Evolutionary conservation across 2,329 filamentous ascomycete species (phyloP).

Genomic region (Colletotrichum graminicola): DNA sequence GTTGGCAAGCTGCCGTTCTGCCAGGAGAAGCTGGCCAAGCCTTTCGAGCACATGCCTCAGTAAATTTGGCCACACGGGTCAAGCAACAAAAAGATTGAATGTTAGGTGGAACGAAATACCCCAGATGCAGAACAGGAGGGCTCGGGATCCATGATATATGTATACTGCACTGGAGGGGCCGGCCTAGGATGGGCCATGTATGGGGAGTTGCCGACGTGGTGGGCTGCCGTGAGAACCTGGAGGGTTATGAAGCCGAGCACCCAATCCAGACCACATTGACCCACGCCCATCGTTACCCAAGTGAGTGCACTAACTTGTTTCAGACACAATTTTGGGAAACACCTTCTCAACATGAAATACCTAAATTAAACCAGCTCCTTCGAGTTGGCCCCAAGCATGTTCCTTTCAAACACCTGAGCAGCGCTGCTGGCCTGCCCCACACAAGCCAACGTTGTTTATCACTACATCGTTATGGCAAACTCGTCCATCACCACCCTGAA

Average conservation of each 20-base stretch:
- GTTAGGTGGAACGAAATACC: background rate
- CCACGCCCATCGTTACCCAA: slow-evolving; percentile 21
- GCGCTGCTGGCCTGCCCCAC: background rate
- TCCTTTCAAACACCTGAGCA: background rate
- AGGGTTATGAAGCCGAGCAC: slow-evolving; percentile 33
- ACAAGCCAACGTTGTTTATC: background rate
- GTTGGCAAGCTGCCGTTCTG: slow-evolving; percentile 77
- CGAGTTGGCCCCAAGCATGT: background rate
- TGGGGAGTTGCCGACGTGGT: slow-evolving; percentile 25
- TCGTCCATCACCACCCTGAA: background rate
- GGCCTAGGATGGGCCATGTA: slow-evolving; percentile 17
- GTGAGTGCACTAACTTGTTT: background rate
- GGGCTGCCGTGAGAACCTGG: slow-evolving; percentile 38
- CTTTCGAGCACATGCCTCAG: slow-evolving; percentile 74
- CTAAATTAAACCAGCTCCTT: background rate
- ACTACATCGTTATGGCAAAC: background rate
- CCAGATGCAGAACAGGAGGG: slow-evolving; percentile 1
- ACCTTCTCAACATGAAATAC: background rate
- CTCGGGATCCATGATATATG: slow-evolving; percentile 18
- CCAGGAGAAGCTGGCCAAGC: slow-evolving; percentile 72
- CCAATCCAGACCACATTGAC: slow-evolving; percentile 3
- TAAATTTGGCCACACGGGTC: slow-evolving; percentile 48
- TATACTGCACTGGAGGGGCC: slow-evolving; percentile 6
- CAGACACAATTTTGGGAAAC: background rate
- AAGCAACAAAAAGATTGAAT: background rate